Base-by-base conservation (phyloP, 441 rosid species). In the Theobroma grandiflorum region DNA sequence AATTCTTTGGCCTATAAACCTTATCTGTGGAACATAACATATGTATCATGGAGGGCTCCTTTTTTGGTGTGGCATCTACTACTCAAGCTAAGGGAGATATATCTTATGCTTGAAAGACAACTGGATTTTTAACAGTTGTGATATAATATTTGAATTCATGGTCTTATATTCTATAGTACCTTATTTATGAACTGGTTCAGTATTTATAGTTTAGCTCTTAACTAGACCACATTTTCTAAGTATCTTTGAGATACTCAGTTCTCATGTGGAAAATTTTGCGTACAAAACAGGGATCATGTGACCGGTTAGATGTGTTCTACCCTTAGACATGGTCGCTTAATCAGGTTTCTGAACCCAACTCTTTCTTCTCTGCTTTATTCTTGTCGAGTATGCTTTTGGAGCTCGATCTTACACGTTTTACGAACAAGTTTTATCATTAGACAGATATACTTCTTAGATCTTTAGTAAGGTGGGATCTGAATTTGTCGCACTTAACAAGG, bases 1-100 rank as follows among this genome's bases (percentile, higher is more conserved):
- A n/a, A 66, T 63, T 63, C 33, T 75, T 79, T 35, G 42, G 57
- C 67, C 20, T 77, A 7, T 75, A 57, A 33, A 82, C 59, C 42
- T 37, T 53, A 15, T 61, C 40, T 75, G 61, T n/a, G 33, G 53
- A 69, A 59, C 40, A 45, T 38, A 16, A 33, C 22, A 57, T 78
- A 59, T 64, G 62, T 59, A 62, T 75, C 31, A 33, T 37, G 55
- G 6, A 6, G 55, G 55, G 57, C 43, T n/a, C 37, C 16, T 16
- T n/a, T 69, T 26, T 15, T 45, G 73, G 73, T 22, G 38, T n/a
- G 37, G 55, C 72, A 12, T 45, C 45, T 68, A 45, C 2, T 47
- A 12, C 45, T 68, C 73, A 68, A 68, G 73, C 33, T 3, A 9
- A 47, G 43, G 55, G 47, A 62, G 55, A 40, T 4, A 26, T 79